Conservation (phyloP, 2,329 filamentous ascomycete species). For the Monosporascus cannonballus region DNA sequence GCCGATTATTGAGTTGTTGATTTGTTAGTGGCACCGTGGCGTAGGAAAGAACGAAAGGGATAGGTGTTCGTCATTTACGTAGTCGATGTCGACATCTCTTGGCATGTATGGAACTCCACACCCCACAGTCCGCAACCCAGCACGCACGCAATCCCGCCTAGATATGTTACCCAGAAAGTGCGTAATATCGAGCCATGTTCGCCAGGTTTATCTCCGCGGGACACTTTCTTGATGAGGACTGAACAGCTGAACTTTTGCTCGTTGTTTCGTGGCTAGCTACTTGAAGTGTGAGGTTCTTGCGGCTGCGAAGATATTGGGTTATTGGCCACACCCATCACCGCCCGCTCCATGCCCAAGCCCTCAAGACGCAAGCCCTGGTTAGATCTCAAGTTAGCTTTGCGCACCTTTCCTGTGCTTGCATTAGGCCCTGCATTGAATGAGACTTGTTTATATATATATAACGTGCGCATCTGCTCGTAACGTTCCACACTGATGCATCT, state of each 20-base stretch:
- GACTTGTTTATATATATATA: background rate
- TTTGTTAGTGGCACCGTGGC: background rate
- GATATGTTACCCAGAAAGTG: background rate
- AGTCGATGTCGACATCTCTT: slow-evolving; percentile 6
- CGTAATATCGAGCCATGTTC: background rate
- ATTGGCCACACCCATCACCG: no score
- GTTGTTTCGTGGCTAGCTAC: no score
- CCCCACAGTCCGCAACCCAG: background rate
- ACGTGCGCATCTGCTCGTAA: background rate
- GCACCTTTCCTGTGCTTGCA: background rate
- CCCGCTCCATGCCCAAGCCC: no score
- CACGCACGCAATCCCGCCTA: background rate
- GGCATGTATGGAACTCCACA: background rate
- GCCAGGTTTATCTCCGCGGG: background rate
- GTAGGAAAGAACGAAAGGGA: background rate
- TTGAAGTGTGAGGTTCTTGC: background rate
- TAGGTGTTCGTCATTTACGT: slow-evolving; percentile 3
- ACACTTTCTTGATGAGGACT: no score
- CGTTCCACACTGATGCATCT: background rate
- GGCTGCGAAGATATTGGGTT: background rate
- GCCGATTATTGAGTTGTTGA: background rate
- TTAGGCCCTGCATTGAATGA: background rate
- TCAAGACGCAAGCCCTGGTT: background rate
- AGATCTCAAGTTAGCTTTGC: background rate
- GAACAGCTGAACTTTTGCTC: no score